Percentiles rank a stretch among this genome's conserved stretches.
Evolutionary conservation across 2,329 filamentous ascomycete species (phyloP).

Genomic region (Cyclaneusma minus): DNA sequence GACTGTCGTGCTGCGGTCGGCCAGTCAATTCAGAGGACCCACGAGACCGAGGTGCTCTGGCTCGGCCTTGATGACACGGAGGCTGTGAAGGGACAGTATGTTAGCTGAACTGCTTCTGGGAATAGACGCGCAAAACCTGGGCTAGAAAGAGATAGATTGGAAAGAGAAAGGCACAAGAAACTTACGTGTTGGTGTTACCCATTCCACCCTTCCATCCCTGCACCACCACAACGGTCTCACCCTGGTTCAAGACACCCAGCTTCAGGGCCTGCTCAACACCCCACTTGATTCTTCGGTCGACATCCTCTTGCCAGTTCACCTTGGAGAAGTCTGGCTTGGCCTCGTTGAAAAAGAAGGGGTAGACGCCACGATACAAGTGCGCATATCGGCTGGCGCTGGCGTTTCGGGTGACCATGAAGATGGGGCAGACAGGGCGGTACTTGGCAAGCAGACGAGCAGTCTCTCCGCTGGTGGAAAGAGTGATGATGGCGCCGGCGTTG

Average conservation of each 20-base stretch:
- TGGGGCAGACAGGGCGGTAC: conserved; percentile 96
- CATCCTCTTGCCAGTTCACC: conserved; percentile 97
- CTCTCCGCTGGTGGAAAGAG: conserved; percentile 87
- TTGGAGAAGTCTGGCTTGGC: conserved; percentile 86
- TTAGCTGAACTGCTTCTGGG: too few relatives aligned
- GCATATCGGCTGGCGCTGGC: conserved; percentile 71
- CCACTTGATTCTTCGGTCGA: conserved; percentile 96
- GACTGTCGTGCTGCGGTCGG: too few relatives aligned
- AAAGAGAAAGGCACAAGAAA: too few relatives aligned
- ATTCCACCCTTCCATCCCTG: conserved; percentile 87
- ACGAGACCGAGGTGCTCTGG: conserved; percentile 13
- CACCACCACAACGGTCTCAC: conserved; percentile 66
- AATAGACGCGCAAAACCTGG: too few relatives aligned
- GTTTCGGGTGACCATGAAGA: conserved; percentile 97
- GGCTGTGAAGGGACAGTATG: conserved; percentile 7
- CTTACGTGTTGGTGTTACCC: conserved; percentile 71
- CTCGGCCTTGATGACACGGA: conserved; percentile 19
- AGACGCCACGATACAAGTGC: conserved; percentile 94
- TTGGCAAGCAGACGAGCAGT: conserved; percentile 94
- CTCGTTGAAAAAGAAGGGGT: conserved; percentile 91
- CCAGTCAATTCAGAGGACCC: too few relatives aligned
- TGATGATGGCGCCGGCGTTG: conserved; percentile 90
- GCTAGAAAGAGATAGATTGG: too few relatives aligned
- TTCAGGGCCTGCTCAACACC: conserved; percentile 76
- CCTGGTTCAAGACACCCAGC: conserved; percentile 58